These are phyloP conservation scores for Pyrenophora tritici-repentis DNA, from an alignment of 2,329 filamentous ascomycete species.

Conservation along the genomic window DNA sequence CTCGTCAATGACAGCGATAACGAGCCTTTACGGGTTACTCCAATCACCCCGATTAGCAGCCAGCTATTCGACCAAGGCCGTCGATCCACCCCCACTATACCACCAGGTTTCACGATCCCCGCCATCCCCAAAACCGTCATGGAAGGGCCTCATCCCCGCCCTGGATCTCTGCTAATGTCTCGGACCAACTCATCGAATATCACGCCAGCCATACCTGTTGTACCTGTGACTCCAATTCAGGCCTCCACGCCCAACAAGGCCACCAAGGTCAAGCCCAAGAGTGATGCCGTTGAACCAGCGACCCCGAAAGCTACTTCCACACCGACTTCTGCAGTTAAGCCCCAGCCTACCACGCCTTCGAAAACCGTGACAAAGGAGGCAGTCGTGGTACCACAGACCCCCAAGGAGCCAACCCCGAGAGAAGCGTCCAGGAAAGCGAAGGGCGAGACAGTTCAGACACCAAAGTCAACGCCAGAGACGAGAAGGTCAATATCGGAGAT, in stretches of 20 bases:
- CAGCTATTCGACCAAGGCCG: constrained; percentile 45
- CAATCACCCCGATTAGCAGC: constrained; percentile 23
- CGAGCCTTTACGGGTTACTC: constrained; percentile 39
- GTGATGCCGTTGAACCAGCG: constrained; percentile 6
- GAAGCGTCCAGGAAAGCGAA: constrained; percentile 17
- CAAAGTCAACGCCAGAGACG: constrained; percentile 21
- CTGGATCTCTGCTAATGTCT: constrained; percentile 28
- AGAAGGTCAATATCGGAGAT: constrained; percentile 21
- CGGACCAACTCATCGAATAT: constrained; percentile 40
- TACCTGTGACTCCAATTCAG: constrained; percentile 46
- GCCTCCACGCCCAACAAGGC: constrained; percentile 37
- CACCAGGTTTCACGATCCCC: constrained; percentile 50
- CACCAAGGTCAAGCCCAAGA: constrained; percentile 29
- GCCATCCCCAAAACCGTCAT: constrained; percentile 27
- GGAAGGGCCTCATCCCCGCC: constrained; percentile 29
- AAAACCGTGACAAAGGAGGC: constrained; percentile 20
- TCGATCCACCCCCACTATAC: constrained; percentile 52
- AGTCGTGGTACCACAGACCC: constrained; percentile 15
- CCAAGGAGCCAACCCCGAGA: constrained; percentile 13
- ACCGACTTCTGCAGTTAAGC: constrained; percentile 3
- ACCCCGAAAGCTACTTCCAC: constrained; percentile 5
- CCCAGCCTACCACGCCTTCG: constrained; percentile 27
- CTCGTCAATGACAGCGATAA: constrained; percentile 63
- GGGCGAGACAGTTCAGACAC: constrained; percentile 8
- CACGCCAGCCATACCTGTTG: constrained; percentile 48